These are phyloP conservation scores for Comarum palustre DNA, from an alignment of 306 rosid genomes.

Conservation along the genomic window DNA sequence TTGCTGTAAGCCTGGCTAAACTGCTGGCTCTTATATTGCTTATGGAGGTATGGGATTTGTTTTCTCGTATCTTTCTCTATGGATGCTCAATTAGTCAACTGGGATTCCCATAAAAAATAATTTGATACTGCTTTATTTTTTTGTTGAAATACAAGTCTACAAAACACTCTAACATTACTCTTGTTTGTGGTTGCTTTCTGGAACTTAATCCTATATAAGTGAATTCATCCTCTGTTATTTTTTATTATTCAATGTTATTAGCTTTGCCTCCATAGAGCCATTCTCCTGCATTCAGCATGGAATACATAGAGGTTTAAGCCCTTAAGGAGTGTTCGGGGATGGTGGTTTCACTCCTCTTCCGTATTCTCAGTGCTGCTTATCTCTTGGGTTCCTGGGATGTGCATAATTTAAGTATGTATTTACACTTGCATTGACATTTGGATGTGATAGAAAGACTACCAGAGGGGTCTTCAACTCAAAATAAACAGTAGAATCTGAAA, in stretches of 20 bases:
- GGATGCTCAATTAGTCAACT: constrained; percentile 46
- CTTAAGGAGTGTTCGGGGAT: neutral
- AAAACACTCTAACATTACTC: constrained; percentile 13
- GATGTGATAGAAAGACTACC: no score
- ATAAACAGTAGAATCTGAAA: neutral
- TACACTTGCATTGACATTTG: neutral
- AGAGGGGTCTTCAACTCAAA: neutral
- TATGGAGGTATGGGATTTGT: constrained; percentile 38
- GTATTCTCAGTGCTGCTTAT: neutral
- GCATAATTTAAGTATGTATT: neutral
- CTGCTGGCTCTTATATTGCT: constrained; percentile 47
- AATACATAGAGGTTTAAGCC: neutral
- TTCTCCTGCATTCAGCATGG: neutral
- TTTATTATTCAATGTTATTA: neutral
- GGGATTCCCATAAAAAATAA: constrained; percentile 53
- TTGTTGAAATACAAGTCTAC: constrained; percentile 21
- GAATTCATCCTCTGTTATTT: neutral
- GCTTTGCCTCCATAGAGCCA: neutral
- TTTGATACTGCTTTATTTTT: constrained; percentile 38
- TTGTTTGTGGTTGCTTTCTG: neutral
- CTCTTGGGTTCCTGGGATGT: neutral
- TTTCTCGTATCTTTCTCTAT: constrained; percentile 22
- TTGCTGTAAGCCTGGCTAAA: constrained; percentile 55
- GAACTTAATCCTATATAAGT: neutral
- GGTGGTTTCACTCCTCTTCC: neutral